Evolutionary conservation across 169 alveolate species (phyloP).

Genomic region (Theileria orientalis): DNA sequence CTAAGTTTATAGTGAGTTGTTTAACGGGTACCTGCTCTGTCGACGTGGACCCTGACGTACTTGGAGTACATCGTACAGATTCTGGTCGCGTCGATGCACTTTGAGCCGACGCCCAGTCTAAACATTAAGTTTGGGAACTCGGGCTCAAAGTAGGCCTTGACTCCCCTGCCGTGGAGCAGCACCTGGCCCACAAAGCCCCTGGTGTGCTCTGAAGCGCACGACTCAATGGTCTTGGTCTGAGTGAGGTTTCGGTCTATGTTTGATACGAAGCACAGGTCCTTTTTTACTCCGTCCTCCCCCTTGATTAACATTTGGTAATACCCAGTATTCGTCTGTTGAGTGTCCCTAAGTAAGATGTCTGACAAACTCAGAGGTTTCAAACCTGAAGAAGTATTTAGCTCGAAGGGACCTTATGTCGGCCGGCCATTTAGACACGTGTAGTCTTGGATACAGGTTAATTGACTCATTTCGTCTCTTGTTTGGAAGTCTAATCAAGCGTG

Average conservation of each 20-base stretch:
- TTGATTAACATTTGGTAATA: slow-evolving; percentile 62
- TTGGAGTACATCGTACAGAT: slow-evolving; percentile 74
- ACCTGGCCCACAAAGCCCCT: slow-evolving; percentile 84
- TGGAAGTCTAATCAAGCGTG: slow-evolving; percentile 51
- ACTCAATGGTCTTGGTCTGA: slow-evolving; percentile 66
- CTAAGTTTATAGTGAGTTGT: neutral
- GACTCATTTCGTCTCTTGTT: slow-evolving; percentile 20
- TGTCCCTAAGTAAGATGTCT: slow-evolving; percentile 18
- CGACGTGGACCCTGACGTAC: slow-evolving; percentile 75
- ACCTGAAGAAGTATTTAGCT: slow-evolving; percentile 66
- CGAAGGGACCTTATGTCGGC: slow-evolving; percentile 72
- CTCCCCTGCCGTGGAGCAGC: slow-evolving; percentile 83
- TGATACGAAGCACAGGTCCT: slow-evolving; percentile 71
- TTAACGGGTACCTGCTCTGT: slow-evolving; percentile 66
- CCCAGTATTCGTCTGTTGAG: slow-evolving; percentile 60
- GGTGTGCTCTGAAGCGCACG: slow-evolving; percentile 70
- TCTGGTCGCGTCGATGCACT: slow-evolving; percentile 79
- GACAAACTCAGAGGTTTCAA: neutral
- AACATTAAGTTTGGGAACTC: slow-evolving; percentile 77
- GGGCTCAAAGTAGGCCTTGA: slow-evolving; percentile 83
- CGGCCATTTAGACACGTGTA: slow-evolving; percentile 74
- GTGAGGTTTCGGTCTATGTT: slow-evolving; percentile 62
- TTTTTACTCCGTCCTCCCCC: slow-evolving; percentile 22
- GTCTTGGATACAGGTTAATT: slow-evolving; percentile 62
- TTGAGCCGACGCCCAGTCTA: slow-evolving; percentile 85